Evolutionary conservation across 176 grass and related monocot genomes (phyloP), one percentile per base, ranked within the genome.

Genomic region (Guadua angustifolia): DNA sequence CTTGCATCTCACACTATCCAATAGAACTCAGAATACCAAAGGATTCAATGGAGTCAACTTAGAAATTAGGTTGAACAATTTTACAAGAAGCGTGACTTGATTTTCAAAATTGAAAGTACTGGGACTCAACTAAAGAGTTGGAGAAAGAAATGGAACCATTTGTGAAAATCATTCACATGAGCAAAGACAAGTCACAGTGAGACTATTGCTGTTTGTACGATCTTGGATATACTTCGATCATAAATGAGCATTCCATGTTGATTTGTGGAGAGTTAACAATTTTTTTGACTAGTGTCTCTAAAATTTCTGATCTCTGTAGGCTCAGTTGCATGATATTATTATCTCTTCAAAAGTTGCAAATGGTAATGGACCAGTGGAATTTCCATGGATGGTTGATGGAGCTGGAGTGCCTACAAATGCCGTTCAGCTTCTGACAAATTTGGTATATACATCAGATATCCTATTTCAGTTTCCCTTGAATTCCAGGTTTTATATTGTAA

Each of bases 341-440:
- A 75, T 74, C 53, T 94, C 85, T 69, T 87, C 78, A 76, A 93
- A 91, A 82, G 39, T 81, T 65, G 61, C 82, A 84, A 86, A 81
- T 73, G 80, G 64, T 73, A 90, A 80, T 81, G 79, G 75, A 53
- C 66, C 55, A 80, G 69, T 86, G 14, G 80, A 86, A 66, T 87
- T 79, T 65, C 95, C 95, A 78, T 98, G 95, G 95, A 98, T 94
- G 95, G 79, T 98, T 88, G 95, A 94, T 91, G 92, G 92, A 78
- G 95, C 92, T 86, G 79, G 85, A 78, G 86, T 93, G 64, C 89
- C 95, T 86, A 75, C 79, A 89, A 91, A 98, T 91, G 90, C 92
- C 72, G 86, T 87, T 93, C 82, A 91, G 69, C 87, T 94, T 69
- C 92, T 98, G 82, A 88, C 86, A 53, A 58, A 86, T 82, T 80